A percentile compares a stretch with the other conserved stretches of the same genome.
phyloP scores from a whole-genome alignment of 225 moss, liverwort and hornwort species.

The Climacium dendroides region DNA sequence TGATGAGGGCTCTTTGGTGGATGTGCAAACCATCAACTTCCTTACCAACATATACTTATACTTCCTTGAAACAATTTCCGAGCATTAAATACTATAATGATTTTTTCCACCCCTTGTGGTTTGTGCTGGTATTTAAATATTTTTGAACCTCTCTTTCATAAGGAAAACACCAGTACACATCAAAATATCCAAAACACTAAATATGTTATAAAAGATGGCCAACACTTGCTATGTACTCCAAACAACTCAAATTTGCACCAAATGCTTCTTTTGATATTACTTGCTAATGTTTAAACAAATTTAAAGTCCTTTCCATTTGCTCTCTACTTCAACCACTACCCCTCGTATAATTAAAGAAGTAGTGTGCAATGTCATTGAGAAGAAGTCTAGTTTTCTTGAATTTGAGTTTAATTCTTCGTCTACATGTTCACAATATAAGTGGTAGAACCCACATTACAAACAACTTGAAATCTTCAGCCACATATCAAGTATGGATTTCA shows the following conservation, averaged over 20 bases:
- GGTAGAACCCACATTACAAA: neutral
- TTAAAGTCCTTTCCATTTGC: neutral
- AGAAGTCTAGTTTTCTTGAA: neutral
- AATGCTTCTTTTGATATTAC: neutral
- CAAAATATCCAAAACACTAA: no score
- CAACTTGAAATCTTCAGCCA: neutral
- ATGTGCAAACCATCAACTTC: neutral
- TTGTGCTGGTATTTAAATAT: neutral
- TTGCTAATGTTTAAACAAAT: neutral
- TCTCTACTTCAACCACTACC: no score
- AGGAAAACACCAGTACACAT: neutral
- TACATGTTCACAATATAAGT: neutral
- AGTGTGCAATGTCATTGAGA: neutral
- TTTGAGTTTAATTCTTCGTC: neutral
- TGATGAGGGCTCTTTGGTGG: neutral
- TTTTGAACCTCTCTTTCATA: neutral
- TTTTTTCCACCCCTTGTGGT: neutral
- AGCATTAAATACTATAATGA: no score
- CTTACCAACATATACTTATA: neutral
- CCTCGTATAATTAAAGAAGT: no score
- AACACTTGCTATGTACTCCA: neutral
- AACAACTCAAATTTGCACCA: neutral
- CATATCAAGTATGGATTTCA: neutral
- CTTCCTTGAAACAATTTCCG: neutral
- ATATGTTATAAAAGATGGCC: neutral